Conservation (phyloP, 192 early-diverging fungal genomes). For the Jimgerdemannia flammicorona region DNA sequence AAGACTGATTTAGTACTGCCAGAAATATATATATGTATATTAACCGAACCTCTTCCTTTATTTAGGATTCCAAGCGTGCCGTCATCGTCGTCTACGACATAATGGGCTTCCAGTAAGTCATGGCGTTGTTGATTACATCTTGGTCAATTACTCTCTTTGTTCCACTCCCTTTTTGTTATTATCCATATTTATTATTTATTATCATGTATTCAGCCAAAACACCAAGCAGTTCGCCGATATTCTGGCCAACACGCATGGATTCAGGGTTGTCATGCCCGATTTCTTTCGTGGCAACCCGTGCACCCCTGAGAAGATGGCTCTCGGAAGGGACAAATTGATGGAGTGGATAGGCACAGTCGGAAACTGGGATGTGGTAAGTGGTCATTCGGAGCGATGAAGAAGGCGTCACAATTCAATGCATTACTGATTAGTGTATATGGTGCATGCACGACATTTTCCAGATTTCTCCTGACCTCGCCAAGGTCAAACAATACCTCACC, state of each 20-base stretch:
- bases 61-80: slow-evolving; percentile 49
- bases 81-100: slow-evolving; percentile 61
- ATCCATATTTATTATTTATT: background rate
- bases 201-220: slow-evolving; percentile 36
- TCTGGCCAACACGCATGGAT: slow-evolving; percentile 36
- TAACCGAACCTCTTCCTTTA: no score
- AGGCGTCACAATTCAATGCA: no score
- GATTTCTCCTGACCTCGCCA: background rate
- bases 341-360: slow-evolving; percentile 18
- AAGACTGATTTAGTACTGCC: no score
- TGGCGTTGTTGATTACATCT: no score
- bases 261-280: slow-evolving; percentile 53
- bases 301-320: slow-evolving; percentile 30
- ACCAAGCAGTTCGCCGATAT: slow-evolving; percentile 53
- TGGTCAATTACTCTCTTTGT: background rate
- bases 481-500: slow-evolving; percentile 26
- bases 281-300: slow-evolving; percentile 44
- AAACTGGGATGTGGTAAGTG: background rate
- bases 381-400: no score
- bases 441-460: no score
- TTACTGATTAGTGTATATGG: no score
- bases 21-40: no score
- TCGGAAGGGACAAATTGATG: slow-evolving; percentile 19
- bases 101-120: slow-evolving; percentile 42
- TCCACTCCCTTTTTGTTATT: background rate